Evolutionary conservation across 2,329 filamentous ascomycete genomes (phyloP), one percentile per base, ranked within the genome.

Genomic region (Alternaria sp.): DNA sequence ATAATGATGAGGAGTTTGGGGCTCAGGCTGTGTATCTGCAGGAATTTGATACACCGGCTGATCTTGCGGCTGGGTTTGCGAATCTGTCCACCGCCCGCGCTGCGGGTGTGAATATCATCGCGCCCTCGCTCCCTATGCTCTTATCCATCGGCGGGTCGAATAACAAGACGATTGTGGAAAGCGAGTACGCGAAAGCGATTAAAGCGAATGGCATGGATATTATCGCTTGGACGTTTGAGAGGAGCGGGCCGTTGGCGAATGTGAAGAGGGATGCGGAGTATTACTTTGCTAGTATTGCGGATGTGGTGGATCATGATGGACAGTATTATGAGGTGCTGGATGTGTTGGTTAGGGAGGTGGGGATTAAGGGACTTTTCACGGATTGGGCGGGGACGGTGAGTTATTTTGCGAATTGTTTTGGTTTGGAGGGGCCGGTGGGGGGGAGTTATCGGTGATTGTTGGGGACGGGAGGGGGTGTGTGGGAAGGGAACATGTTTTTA

Each of bases 331-430:
- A 84, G 40, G 79, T 90, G 19, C 73, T 91, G 25, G 85, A 91
- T 67, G 86, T 90, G 1, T 78, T 91, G 62, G 85, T 81, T 3
- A 83, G 84, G 62, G 78, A 91, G 70, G 85, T 91, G 19, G 86
- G 86, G 0, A 85, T 90, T n/a, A 76, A 80, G 19, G 88, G 84
- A 4, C 81, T 91, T 57, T 91, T 91, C 69, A 85, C 85, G 5
- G 89, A 91, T 75, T 91, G 89, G 89, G 84, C 85, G 21, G 85
- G 87, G 6, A 90, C 89, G 0, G 84, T 87, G 8, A 89, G 88
- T 0, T 91, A 89, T 67, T 91, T 90, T 77, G 89, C 89, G 65
- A 91, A 90, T 71, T 91, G 89, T 78, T 87, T 91, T 64, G 84
- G 79, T 1, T 60, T 77, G n/a, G 62, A 67, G 56, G 67, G 72